Evolutionary conservation across 352 stramenopile species (phyloP).

Genomic region (Phytophthora quininea): DNA sequence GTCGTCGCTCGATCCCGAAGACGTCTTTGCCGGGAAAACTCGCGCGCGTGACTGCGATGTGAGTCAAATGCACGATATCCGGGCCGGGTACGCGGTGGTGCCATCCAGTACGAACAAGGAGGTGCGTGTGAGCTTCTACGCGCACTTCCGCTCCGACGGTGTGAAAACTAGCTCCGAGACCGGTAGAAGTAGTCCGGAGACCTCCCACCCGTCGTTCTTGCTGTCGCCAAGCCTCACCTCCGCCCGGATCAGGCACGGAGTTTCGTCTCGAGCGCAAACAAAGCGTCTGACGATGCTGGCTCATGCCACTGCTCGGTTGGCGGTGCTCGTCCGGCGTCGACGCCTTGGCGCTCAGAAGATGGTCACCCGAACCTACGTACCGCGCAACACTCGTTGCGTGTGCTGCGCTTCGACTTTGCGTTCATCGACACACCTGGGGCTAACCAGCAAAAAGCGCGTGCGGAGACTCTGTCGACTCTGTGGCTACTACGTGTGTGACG

Average conservation of each 20-base stretch:
- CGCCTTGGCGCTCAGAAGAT: conserved; percentile 51
- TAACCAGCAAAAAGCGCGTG: conserved; percentile 37
- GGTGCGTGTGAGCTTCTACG: conserved; percentile 43
- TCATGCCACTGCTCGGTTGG: conserved; percentile 28
- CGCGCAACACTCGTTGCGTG: conserved; percentile 48
- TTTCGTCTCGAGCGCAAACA: conserved; percentile 28
- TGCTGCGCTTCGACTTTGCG: conserved; percentile 43
- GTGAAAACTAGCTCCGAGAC: not conserved
- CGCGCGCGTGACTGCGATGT: conserved; percentile 8
- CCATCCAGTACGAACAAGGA: conserved; percentile 19
- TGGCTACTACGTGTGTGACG: conserved; percentile 54
- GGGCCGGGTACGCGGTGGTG: conserved; percentile 27
- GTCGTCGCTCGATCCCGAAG: conserved; percentile 27
- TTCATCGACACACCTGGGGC: conserved; percentile 23
- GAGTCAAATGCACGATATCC: conserved; percentile 29
- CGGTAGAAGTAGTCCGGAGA: conserved; percentile 4
- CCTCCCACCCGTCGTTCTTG: conserved; percentile 12
- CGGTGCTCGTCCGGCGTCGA: conserved; percentile 45
- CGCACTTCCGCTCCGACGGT: conserved; percentile 23
- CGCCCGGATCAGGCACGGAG: conserved; percentile 16
- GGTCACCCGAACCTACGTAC: conserved; percentile 16
- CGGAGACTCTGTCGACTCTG: conserved; percentile 48
- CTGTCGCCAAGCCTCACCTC: conserved; percentile 3
- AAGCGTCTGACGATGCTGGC: conserved; percentile 38
- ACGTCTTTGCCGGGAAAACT: conserved; percentile 31